Conservation (phyloP, 371 early-diverging fungal species). For the Mortierella sp. region DNA sequence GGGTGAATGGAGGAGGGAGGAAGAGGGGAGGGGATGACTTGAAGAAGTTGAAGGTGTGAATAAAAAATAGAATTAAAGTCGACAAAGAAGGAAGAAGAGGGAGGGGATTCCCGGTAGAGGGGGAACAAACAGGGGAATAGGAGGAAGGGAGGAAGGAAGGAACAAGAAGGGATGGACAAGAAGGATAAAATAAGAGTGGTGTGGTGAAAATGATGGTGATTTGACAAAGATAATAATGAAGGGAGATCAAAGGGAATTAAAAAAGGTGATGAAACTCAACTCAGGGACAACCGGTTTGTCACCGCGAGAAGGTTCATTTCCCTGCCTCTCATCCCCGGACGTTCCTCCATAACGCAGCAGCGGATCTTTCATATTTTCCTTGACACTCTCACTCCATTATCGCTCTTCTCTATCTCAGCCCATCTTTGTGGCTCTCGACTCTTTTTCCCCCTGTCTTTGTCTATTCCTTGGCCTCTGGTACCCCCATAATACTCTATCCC, state of each 20-base stretch:
- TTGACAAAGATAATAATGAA: neutral
- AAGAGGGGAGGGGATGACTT: neutral
- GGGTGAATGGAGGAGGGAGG: neutral
- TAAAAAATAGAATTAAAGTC: neutral
- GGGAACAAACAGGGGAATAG: neutral
- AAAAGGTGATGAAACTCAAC: neutral
- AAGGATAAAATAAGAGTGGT: no score
- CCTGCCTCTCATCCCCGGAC: neutral
- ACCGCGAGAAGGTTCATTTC: neutral
- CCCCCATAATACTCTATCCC: neutral
- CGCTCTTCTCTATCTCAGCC: neutral
- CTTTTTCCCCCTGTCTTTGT: neutral
- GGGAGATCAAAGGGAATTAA: neutral
- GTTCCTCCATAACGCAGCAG: neutral
- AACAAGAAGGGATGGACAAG: no score
- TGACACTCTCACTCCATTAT: neutral
- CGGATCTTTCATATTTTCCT: neutral
- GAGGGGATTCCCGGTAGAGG: neutral
- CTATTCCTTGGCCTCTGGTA: neutral
- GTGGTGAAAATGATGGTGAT: no score
- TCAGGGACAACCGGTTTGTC: constrained; percentile 7
- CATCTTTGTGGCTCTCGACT: neutral
- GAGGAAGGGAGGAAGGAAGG: neutral
- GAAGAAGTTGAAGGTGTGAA: neutral
- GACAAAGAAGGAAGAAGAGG: neutral